Evolutionary conservation across 179 eudicot species (phyloP), one percentile per base, ranked within the genome.

Genomic region (Pouteria campechiana): DNA sequence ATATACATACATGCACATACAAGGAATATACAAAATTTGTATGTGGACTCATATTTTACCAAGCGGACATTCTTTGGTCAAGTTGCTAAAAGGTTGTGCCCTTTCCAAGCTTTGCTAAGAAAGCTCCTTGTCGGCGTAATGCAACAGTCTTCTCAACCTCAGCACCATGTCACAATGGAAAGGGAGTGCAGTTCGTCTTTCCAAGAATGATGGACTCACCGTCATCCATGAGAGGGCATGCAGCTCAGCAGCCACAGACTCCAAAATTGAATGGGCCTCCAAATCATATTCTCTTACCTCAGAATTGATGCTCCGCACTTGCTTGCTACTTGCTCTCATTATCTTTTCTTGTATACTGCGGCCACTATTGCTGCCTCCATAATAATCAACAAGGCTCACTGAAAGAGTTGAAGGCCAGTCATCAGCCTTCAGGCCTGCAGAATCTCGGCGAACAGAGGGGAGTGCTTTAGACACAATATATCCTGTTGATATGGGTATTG

Each of bases 141-240:
- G 89, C 17, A 90, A 78, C 52, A 90, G 69, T 47, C 98, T 79
- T 56, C 84, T 62, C 34, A 86, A 52, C 55, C 96, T 71, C 48
- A 90, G 46, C 43, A 90, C 84, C 75, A 76, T 75, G 59, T 90
- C 98, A 32, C 98, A 87, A 33, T 90, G 98, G 41, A 79, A 82
- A 22, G 98, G 98, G 38, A 90, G 49, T 11, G 96, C 84, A 1
- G 83, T 79, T 36, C 98, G 78, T 41, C 98, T 73, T 37, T 87
- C 96, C 63, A 87, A 54, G 60, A 86, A 90, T 2, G 90, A 80
- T 0, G 98, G 98, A 54, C 98, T 90, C 14, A 71, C 85, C 1
- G 92, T 87, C 98, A 90, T 75, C 96, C 94, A 90, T 20, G 98
- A 90, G 39, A 90, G 64, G 34, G 96, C 88, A 57, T 90, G 87